A percentile compares a stretch with the other conserved stretches of the same genome.
phyloP scores from a whole-genome alignment of 2,329 filamentous ascomycete genomes.

The Aspergillus sclerotialis region DNA sequence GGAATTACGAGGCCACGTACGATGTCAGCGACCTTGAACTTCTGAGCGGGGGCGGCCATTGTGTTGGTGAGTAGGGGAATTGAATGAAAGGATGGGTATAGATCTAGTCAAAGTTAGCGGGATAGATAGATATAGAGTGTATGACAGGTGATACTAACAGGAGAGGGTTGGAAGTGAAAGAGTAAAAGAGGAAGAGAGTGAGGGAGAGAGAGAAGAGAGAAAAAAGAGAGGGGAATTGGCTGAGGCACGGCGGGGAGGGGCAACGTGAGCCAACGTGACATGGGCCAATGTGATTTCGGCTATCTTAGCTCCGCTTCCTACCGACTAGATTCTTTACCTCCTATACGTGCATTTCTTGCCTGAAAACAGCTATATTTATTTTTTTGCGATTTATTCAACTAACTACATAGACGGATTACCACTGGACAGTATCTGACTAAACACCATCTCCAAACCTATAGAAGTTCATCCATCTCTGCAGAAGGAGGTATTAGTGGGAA shows the following conservation, averaged over 20 bases:
- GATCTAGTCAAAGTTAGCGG: no score
- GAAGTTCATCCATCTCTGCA: constrained; percentile 33
- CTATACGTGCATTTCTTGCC: no score
- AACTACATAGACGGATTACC: neutral
- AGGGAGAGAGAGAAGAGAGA: constrained; percentile 10
- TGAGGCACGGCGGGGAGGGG: no score
- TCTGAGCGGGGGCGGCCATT: constrained; percentile 73
- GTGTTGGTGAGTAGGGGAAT: constrained; percentile 15
- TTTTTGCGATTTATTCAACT: no score
- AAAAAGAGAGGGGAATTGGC: constrained; percentile 9
- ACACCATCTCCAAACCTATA: constrained; percentile 31
- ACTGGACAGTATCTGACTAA: constrained; percentile 7
- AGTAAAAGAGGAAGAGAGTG: constrained; percentile 7
- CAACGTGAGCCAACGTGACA: neutral
- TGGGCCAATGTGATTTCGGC: no score
- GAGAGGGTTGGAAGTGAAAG: constrained; percentile 4
- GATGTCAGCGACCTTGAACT: constrained; percentile 98
- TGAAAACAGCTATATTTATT: no score
- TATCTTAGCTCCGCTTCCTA: no score
- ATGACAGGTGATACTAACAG: neutral
- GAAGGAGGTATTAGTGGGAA: constrained; percentile 2
- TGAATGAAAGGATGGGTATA: constrained; percentile 4
- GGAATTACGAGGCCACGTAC: constrained; percentile 31
- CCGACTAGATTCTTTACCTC: no score
- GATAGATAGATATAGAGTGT: no score